phyloP scores from a whole-genome alignment of 2,329 filamentous ascomycete genomes.

The Xylaria sp. region DNA sequence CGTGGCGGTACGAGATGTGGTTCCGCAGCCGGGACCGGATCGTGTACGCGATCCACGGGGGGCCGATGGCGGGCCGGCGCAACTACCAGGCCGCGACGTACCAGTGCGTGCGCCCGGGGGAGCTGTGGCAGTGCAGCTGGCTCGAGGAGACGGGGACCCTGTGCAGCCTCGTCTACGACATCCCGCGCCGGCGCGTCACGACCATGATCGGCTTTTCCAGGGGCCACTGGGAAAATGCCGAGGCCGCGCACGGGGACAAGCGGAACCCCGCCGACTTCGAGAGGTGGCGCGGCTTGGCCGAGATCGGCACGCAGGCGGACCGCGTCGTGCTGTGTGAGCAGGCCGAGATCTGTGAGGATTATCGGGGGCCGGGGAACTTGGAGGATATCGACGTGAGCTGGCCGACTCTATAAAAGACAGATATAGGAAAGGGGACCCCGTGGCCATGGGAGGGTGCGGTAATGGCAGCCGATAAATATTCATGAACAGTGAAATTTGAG shows the following conservation, averaged over 20 bases:
- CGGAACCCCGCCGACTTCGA: slow-evolving; percentile 52
- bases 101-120: slow-evolving; percentile 59
- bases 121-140: slow-evolving; percentile 64
- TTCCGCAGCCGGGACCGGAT: slow-evolving; percentile 58
- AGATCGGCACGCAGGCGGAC: slow-evolving; percentile 53
- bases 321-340: slow-evolving; percentile 57
- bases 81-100: slow-evolving; percentile 59
- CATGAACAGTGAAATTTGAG: no score
- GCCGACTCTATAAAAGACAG: no score
- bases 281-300: slow-evolving; percentile 53
- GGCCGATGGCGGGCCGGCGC: slow-evolving; percentile 58
- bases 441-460: no score
- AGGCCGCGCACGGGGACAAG: slow-evolving; percentile 59
- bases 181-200: slow-evolving; percentile 50
- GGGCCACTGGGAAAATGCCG: slow-evolving; percentile 56
- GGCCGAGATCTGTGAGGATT: no score
- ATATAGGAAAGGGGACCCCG: no score
- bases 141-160: slow-evolving; percentile 63
- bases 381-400: no score
- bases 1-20: slow-evolving; percentile 64
- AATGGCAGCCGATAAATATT: no score
- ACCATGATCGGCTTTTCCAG: slow-evolving; percentile 58
- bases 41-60: slow-evolving; percentile 62
- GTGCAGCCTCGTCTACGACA: slow-evolving; percentile 59
- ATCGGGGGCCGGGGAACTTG: no score